A percentile compares a stretch with the other conserved stretches of the same genome.
Conservation (phyloP, 805 yeast genomes). For the Wickerhamomyces ciferrii region DNA sequence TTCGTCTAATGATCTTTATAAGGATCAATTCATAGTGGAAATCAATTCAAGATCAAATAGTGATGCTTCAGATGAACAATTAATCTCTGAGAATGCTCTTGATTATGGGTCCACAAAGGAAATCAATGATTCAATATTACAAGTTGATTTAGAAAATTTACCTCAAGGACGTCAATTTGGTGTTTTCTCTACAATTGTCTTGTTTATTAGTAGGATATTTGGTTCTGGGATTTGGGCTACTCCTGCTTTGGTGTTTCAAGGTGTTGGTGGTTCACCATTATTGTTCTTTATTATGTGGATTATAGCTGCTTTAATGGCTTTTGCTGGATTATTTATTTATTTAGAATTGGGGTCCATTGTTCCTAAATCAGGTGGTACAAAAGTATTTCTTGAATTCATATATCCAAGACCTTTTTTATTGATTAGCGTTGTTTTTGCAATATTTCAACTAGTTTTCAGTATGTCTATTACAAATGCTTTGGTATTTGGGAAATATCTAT, state of each 20-base stretch:
- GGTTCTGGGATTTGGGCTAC: slow-evolving; percentile 80
- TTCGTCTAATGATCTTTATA: slow-evolving; percentile 1
- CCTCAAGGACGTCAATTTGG: slow-evolving; percentile 80
- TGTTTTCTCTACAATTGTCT: slow-evolving; percentile 54
- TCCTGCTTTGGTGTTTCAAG: slow-evolving; percentile 59
- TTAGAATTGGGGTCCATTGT: slow-evolving; percentile 66
- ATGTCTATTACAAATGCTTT: slow-evolving; percentile 49
- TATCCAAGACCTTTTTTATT: slow-evolving; percentile 56
- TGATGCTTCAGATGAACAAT: slow-evolving; percentile 11
- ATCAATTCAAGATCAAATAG: slow-evolving; percentile 15
- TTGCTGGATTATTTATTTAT: slow-evolving; percentile 62
- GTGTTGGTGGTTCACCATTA: slow-evolving; percentile 62
- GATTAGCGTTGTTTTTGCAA: slow-evolving; percentile 43
- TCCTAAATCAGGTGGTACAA: slow-evolving; percentile 74
- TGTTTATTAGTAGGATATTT: slow-evolving; percentile 63
- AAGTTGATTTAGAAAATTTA: slow-evolving; percentile 15
- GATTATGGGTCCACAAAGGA: slow-evolving; percentile 1
- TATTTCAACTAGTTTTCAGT: slow-evolving; percentile 49
- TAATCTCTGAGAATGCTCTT: slow-evolving; percentile 5
- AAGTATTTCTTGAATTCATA: slow-evolving; percentile 64
- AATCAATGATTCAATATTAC: not conserved
- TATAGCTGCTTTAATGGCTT: slow-evolving; percentile 54
- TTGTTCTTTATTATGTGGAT: slow-evolving; percentile 61
- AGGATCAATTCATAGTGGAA: slow-evolving; percentile 7
- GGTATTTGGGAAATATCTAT: slow-evolving; percentile 56